phyloP scores from a whole-genome alignment of 805 yeast species.

The Pichia sporocuriosa region DNA sequence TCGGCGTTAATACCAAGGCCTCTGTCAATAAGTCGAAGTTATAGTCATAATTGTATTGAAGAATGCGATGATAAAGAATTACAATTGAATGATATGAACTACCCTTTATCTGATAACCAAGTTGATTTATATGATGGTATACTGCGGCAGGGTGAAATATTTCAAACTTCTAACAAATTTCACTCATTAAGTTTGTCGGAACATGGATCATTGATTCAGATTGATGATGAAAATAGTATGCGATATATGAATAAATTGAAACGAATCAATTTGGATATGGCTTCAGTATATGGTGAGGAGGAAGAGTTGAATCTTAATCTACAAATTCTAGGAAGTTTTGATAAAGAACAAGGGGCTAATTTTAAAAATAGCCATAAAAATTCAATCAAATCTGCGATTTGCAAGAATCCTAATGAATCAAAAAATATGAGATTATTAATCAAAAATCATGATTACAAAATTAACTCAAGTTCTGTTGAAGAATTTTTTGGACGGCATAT shows the following conservation, averaged over 20 bases:
- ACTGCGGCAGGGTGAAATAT: constrained; percentile 1
- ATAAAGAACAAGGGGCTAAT: not conserved
- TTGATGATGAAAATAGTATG: not conserved
- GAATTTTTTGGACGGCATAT: not conserved
- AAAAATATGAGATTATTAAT: not conserved
- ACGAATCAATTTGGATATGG: no score
- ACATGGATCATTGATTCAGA: constrained; percentile 7
- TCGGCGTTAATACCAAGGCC: no score
- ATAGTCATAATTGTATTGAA: no score
- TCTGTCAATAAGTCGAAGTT: no score
- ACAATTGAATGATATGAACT: no score
- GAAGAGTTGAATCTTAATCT: constrained; percentile 4
- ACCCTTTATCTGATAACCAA: no score
- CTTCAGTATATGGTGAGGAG: constrained; percentile 4
- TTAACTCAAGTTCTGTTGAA: not conserved
- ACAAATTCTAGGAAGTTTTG: not conserved
- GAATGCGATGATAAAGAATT: no score
- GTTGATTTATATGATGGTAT: no score
- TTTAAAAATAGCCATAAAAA: not conserved
- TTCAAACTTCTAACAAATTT: constrained; percentile 5
- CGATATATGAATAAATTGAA: no score
- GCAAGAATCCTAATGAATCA: not conserved
- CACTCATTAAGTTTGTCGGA: constrained; percentile 4
- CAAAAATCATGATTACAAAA: not conserved
- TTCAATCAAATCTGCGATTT: not conserved